Percentiles rank a stretch among this genome's conserved stretches.
These are phyloP conservation scores for Wickerhamomyces subpelliculosus DNA, from an alignment of 805 yeast species.

Conservation along the genomic window DNA sequence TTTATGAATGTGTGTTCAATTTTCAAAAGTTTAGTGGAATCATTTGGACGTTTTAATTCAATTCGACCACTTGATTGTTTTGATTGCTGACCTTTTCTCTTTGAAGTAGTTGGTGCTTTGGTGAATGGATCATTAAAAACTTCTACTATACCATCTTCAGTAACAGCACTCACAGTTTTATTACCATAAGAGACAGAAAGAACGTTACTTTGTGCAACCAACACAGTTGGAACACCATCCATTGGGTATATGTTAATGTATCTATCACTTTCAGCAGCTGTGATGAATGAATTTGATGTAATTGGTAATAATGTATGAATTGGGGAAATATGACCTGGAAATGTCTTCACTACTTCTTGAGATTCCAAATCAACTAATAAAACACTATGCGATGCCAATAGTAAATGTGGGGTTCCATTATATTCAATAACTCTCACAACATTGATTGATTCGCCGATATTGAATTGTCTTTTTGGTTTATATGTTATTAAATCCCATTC, in stretches of 20 bases:
- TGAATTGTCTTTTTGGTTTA: slow-evolving; percentile 34
- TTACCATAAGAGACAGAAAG: slow-evolving; percentile 33
- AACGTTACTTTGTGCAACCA: slow-evolving; percentile 66
- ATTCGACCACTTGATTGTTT: slow-evolving; percentile 42
- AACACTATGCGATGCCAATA: slow-evolving; percentile 64
- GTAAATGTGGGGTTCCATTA: slow-evolving; percentile 31
- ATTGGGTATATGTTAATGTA: slow-evolving; percentile 67
- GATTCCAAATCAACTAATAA: slow-evolving; percentile 40
- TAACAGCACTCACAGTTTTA: slow-evolving; percentile 43
- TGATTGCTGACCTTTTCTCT: slow-evolving; percentile 46
- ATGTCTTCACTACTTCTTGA: slow-evolving; percentile 38
- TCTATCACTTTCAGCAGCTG: slow-evolving; percentile 75
- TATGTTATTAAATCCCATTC: slow-evolving; percentile 55
- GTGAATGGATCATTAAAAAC: slow-evolving; percentile 54
- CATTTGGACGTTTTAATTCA: slow-evolving; percentile 39
- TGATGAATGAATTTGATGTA: slow-evolving; percentile 40
- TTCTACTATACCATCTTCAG: slow-evolving; percentile 73
- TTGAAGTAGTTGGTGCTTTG: slow-evolving; percentile 20
- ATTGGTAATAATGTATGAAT: slow-evolving; percentile 42
- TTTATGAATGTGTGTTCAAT: slow-evolving; percentile 25
- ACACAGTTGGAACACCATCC: slow-evolving; percentile 39
- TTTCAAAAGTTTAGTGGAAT: slow-evolving; percentile 15
- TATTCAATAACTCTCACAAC: slow-evolving; percentile 26
- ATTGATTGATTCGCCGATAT: slow-evolving; percentile 25
- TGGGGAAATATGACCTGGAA: slow-evolving; percentile 75